These are phyloP conservation scores for Sungouiozyma intestinalis DNA, from an alignment of 805 yeast species.

Conservation along the genomic window DNA sequence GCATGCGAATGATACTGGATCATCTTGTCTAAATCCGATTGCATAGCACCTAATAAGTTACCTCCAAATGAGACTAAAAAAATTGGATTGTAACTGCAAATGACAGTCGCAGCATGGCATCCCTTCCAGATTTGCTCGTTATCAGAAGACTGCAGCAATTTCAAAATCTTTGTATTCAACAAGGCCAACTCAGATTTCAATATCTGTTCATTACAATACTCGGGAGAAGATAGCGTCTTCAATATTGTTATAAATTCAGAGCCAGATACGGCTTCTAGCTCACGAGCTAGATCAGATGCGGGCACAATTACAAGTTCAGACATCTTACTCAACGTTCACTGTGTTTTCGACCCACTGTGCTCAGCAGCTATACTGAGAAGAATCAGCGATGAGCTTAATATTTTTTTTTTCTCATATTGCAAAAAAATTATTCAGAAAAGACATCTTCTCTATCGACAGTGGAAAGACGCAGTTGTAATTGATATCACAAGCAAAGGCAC, in stretches of 20 bases:
- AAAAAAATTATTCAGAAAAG: no score
- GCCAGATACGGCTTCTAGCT: slow-evolving; percentile 21
- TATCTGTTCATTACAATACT: slow-evolving; percentile 23
- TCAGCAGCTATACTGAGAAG: no score
- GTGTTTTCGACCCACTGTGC: no score
- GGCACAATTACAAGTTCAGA: slow-evolving; percentile 12
- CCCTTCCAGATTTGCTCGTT: slow-evolving; percentile 50
- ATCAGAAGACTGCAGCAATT: slow-evolving; percentile 33
- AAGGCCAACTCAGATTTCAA: slow-evolving; percentile 25
- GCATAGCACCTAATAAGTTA: slow-evolving; percentile 20
- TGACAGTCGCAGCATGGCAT: slow-evolving; percentile 39
- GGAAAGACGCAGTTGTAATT: no score
- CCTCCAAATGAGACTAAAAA: slow-evolving; percentile 26
- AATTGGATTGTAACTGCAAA: slow-evolving; percentile 30
- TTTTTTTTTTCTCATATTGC: no score
- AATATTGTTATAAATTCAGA: slow-evolving; percentile 23
- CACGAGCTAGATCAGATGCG: slow-evolving; percentile 17
- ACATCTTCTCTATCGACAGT: no score
- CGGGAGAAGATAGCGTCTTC: slow-evolving; percentile 17
- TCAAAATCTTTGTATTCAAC: slow-evolving; percentile 30
- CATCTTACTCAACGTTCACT: no score
- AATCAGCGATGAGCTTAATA: slow-evolving; percentile 3
- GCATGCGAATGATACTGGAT: slow-evolving; percentile 11
- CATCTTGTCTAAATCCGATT: slow-evolving; percentile 22
- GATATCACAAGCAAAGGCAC: no score